These are phyloP conservation scores for Ambrosia hybrid DNA, from an alignment of 140 eudicot species.

Conservation along the genomic window DNA sequence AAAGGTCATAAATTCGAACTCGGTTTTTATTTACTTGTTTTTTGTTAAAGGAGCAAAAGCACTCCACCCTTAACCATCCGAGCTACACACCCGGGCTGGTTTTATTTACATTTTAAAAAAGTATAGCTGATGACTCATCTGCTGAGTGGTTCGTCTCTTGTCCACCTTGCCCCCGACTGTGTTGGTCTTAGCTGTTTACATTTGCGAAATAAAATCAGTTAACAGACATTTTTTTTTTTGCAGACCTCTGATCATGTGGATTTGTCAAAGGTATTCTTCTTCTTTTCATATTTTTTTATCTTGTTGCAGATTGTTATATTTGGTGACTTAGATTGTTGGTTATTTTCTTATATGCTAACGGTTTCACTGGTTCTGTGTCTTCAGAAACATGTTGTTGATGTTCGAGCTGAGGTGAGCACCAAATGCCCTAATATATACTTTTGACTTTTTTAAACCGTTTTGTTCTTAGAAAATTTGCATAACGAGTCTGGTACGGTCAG, in stretches of 20 bases:
- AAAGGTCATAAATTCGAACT: conserved; percentile 40
- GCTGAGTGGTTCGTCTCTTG: too few relatives aligned
- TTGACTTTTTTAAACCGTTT: neutral
- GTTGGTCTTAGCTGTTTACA: neutral
- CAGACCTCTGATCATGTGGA: conserved; percentile 45
- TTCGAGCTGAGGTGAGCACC: conserved; percentile 67
- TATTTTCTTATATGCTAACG: neutral
- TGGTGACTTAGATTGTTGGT: neutral
- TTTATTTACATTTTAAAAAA: too few relatives aligned
- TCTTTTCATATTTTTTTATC: neutral
- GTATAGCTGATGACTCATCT: too few relatives aligned
- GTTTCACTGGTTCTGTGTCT: conserved; percentile 18
- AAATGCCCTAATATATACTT: conserved; percentile 4
- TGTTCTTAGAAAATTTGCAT: neutral
- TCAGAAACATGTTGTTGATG: conserved; percentile 63
- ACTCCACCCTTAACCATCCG: too few relatives aligned
- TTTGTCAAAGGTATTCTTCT: conserved; percentile 45
- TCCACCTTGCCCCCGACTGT: too few relatives aligned
- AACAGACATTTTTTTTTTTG: conserved; percentile 17
- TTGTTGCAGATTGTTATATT: neutral
- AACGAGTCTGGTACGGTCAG: neutral
- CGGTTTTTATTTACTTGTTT: neutral
- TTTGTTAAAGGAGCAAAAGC: too few relatives aligned
- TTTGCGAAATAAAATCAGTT: neutral
- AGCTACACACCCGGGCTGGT: too few relatives aligned